These are phyloP conservation scores for Apiotrichum veenhuisii DNA, from an alignment of 1,284 basidiomycete species.

Conservation along the genomic window DNA sequence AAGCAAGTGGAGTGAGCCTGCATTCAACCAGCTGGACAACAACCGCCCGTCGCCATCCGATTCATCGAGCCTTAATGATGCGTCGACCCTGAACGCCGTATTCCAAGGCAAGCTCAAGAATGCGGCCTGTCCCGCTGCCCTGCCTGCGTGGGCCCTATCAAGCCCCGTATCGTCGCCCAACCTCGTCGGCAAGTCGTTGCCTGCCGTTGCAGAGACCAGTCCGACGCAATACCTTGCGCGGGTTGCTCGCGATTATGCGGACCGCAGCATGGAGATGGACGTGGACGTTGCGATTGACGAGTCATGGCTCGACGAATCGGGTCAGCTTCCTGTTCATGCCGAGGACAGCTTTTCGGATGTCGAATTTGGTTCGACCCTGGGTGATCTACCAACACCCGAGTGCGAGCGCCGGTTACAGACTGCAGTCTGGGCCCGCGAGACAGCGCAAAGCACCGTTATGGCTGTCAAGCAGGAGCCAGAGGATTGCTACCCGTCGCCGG, in stretches of 20 bases:
- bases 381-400: conserved; percentile 36
- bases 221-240: conserved; percentile 35
- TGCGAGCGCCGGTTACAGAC: conserved; percentile 39
- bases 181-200: conserved; percentile 16
- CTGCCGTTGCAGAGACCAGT: conserved; percentile 21
- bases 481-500: conserved; percentile 42
- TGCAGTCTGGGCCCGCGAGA: conserved; percentile 41
- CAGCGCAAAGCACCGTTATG: conserved; percentile 24
- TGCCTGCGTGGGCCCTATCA: conserved; percentile 34
- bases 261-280: conserved; percentile 27
- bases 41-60: conserved; percentile 26
- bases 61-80: conserved; percentile 25
- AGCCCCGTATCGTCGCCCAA: conserved; percentile 39
- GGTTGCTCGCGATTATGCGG: conserved; percentile 11
- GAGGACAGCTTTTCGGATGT: conserved; percentile 40
- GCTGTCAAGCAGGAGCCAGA: conserved; percentile 37
- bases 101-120: conserved; percentile 30
- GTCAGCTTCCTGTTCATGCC: conserved; percentile 42
- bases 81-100: conserved; percentile 18
- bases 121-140: conserved; percentile 23
- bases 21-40: conserved; percentile 35
- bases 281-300: conserved; percentile 28
- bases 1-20: conserved; percentile 17
- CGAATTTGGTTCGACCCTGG: conserved; percentile 33
- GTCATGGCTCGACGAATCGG: conserved; percentile 39